Evolutionary conservation across 345 rosid species (phyloP), one percentile per base, ranked within the genome.

Genomic region (Brassica carinata): DNA sequence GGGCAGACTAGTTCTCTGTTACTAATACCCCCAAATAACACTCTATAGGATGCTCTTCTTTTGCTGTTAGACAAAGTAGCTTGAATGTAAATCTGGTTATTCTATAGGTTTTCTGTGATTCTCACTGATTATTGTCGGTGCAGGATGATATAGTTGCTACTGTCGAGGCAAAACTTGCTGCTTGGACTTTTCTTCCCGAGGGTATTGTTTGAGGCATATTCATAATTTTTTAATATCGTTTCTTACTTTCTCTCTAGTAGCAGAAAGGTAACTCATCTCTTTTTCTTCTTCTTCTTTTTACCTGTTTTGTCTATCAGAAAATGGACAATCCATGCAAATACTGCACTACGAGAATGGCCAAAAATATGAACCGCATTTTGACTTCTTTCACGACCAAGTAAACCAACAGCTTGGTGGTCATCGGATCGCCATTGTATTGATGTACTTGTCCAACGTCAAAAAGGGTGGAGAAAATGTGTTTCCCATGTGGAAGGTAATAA

Each of bases 401-500:
- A 91, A 92, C 79, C 88, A 70, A 77, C 34, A 82, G 82, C 84
- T 85, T 3, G 98, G 99, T 79, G 98, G 99, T 69, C 97, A 93
- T 65, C 89, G 98, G 63, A 70, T 92, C 72, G 99, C 94, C 71
- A 96, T 98, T 33, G 98, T 96, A 6, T 75, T 96, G 86, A 92
- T 96, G 99, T 96, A 96, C 84, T 81, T 96, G 89, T 93, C 97
- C 58, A 76, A 79, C 40, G 89, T 92, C 67, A 79, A 77, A 77
- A 88, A 78, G 83, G 99, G 99, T 13, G 99, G 99, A 72, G 99
- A 96, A 85, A 96, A 98, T 0, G 79, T 96, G 65, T 96, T 96
- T 79, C 99, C 99, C 36, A 68, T 85, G 65, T 73, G 96, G 38
- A 85, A 88, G 89, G 99, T 90, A 77, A 10, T 89, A 19, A n/a